A percentile compares a stretch with the other conserved stretches of the same genome.
These are phyloP conservation scores for Cadophora sp. DNA, from an alignment of 2,329 filamentous ascomycete genomes.

Conservation along the genomic window DNA sequence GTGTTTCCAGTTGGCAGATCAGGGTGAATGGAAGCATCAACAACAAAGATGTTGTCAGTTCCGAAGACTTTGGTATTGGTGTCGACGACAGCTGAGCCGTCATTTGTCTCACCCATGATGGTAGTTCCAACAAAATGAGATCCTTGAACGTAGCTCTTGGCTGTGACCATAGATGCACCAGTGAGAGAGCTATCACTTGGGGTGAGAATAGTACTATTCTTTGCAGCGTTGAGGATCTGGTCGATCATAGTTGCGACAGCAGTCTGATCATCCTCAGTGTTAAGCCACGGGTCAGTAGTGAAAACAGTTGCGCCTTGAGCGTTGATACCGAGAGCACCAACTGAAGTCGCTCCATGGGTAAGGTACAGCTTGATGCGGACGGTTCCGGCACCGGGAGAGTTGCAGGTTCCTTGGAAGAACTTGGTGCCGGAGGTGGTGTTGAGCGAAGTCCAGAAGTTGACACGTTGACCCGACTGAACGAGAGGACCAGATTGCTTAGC, in stretches of 20 bases:
- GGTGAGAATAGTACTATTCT: slow-evolving; percentile 58
- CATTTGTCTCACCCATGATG: slow-evolving; percentile 52
- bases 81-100: slow-evolving; percentile 67
- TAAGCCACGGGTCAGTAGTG: slow-evolving; percentile 52
- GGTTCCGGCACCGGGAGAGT: slow-evolving; percentile 45
- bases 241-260: slow-evolving; percentile 59
- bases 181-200: slow-evolving; percentile 21
- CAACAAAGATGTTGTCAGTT: slow-evolving; percentile 71
- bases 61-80: slow-evolving; percentile 69
- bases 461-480: slow-evolving; percentile 50
- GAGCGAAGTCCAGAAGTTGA: slow-evolving; percentile 55
- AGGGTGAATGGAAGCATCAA: slow-evolving; percentile 73
- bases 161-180: slow-evolving; percentile 15
- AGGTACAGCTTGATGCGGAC: slow-evolving; percentile 58
- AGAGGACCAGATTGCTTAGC: slow-evolving; percentile 49
- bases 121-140: slow-evolving; percentile 30
- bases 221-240: slow-evolving; percentile 56
- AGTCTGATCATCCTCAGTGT: slow-evolving; percentile 63
- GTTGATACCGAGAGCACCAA: slow-evolving; percentile 52
- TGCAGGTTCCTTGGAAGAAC: slow-evolving; percentile 55
- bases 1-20: slow-evolving; percentile 74
- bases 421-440: slow-evolving; percentile 50
- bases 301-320: slow-evolving; percentile 51
- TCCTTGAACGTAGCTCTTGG: slow-evolving; percentile 16
- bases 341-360: slow-evolving; percentile 56